Percentiles rank a stretch among this genome's conserved stretches.
Evolutionary conservation across 1,139 yeast genomes (phyloP).

Genomic region (Suhomyces coccinellae): DNA sequence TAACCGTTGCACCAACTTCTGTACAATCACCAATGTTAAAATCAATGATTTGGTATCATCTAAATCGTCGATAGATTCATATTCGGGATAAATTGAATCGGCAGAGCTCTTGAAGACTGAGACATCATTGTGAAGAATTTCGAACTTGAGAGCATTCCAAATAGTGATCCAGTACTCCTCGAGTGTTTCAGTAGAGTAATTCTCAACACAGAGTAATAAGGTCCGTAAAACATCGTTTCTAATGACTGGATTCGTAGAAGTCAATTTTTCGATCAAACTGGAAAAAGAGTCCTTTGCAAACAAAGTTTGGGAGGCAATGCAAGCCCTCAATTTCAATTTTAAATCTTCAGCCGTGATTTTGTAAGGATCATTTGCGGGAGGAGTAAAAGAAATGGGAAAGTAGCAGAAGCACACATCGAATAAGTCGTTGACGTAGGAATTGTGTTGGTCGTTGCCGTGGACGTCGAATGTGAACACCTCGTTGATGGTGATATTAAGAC

Average conservation of each 20-base stretch:
- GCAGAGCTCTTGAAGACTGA: conserved; percentile 33
- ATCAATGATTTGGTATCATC: conserved; percentile 45
- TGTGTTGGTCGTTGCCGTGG: conserved; percentile 40
- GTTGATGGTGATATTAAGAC: conserved; percentile 53
- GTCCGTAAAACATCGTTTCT: conserved; percentile 76
- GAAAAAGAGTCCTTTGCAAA: conserved; percentile 78
- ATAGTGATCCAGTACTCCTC: conserved; percentile 65
- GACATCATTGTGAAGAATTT: conserved; percentile 71
- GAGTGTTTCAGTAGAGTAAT: conserved; percentile 50
- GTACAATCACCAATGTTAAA: conserved; percentile 51
- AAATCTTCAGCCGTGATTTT: conserved; percentile 74
- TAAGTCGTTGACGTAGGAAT: conserved; percentile 47
- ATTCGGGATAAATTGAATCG: conserved; percentile 32
- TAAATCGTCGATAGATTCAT: conserved; percentile 32
- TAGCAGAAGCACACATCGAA: conserved; percentile 92
- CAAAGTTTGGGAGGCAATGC: conserved; percentile 62
- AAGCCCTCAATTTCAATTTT: conserved; percentile 55
- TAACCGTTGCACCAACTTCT: conserved; percentile 38
- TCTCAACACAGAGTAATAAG: conserved; percentile 53
- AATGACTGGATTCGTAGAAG: conserved; percentile 77
- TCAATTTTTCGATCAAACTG: conserved; percentile 76
- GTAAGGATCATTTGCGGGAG: conserved; percentile 91
- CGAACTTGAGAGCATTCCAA: conserved; percentile 90
- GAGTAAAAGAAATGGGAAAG: conserved; percentile 93
- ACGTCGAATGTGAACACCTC: conserved; percentile 41